A percentile compares a stretch with the other conserved stretches of the same genome.
Evolutionary conservation across 192 early-diverging fungal genomes (phyloP).

Genomic region (Geranomyces variabilis): DNA sequence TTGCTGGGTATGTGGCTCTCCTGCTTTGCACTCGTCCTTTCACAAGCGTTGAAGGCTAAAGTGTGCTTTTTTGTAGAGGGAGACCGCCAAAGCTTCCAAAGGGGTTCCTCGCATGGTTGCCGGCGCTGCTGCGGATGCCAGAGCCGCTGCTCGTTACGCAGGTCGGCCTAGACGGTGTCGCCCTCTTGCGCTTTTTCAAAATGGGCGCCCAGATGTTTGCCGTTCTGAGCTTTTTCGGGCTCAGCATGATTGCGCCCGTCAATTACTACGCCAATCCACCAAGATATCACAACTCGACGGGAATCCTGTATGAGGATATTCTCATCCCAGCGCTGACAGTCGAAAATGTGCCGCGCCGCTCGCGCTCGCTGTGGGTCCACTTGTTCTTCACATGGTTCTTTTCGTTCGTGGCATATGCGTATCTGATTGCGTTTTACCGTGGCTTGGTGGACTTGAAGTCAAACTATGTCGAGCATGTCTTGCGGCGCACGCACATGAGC

Average conservation of each 20-base stretch:
- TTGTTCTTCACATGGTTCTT: slow-evolving; percentile 59
- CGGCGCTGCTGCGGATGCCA: slow-evolving; percentile 31
- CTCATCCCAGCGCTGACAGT: slow-evolving; percentile 41
- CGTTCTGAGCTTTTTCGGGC: slow-evolving; percentile 47
- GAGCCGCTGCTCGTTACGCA: slow-evolving; percentile 49
- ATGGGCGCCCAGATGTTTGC: slow-evolving; percentile 47
- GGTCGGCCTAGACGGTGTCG: slow-evolving; percentile 56
- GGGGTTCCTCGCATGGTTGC: slow-evolving; percentile 45
- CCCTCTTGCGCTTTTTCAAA: slow-evolving; percentile 56
- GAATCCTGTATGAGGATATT: slow-evolving; percentile 34
- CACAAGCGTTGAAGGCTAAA: neutral
- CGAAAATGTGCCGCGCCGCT: slow-evolving; percentile 52
- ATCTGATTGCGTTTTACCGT: slow-evolving; percentile 54
- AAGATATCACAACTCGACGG: slow-evolving; percentile 26
- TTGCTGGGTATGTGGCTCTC: slow-evolving; percentile 32
- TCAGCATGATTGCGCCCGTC: slow-evolving; percentile 49
- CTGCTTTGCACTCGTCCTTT: neutral
- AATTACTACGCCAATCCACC: slow-evolving; percentile 57
- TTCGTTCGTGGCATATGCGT: slow-evolving; percentile 49
- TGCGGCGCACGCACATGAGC: slow-evolving; percentile 44
- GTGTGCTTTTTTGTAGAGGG: slow-evolving; percentile 28
- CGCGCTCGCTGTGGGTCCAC: slow-evolving; percentile 45
- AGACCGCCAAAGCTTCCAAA: slow-evolving; percentile 47
- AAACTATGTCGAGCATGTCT: slow-evolving; percentile 47
- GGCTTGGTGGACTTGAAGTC: slow-evolving; percentile 48